These are phyloP conservation scores for Zychaea mexicana DNA, from an alignment of 371 early-diverging fungal species.

Conservation along the genomic window DNA sequence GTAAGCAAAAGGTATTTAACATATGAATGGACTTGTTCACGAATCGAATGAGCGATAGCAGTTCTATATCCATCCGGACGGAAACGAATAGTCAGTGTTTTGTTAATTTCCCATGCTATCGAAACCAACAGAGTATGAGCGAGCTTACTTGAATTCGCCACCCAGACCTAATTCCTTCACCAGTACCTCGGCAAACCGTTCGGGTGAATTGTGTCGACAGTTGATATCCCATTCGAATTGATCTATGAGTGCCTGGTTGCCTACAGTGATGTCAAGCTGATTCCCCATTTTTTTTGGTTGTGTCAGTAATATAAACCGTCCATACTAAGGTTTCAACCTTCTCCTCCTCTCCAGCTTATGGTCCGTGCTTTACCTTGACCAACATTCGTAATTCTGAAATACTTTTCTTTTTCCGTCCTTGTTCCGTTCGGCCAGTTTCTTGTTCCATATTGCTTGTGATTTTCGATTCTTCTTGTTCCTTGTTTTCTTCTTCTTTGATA, in stretches of 20 bases:
- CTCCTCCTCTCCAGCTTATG: too few species aligned
- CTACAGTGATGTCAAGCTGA: conserved; percentile 48
- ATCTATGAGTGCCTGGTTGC: conserved; percentile 79
- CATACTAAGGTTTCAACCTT: not conserved
- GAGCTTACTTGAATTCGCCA: conserved; percentile 79
- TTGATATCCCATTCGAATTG: conserved; percentile 94
- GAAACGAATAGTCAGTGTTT: too few species aligned
- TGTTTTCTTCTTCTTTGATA: conserved; percentile 6
- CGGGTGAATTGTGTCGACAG: conserved; percentile 74
- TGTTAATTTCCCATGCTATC: too few species aligned
- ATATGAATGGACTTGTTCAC: conserved; percentile 91
- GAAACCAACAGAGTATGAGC: too few species aligned
- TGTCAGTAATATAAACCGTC: too few species aligned
- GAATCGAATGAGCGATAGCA: conserved; percentile 89
- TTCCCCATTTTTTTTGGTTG: too few species aligned
- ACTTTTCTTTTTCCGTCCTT: conserved; percentile 16
- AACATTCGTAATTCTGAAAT: conserved; percentile 50
- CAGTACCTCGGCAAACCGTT: conserved; percentile 72
- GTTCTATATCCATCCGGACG: too few species aligned
- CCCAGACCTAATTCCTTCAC: conserved; percentile 70
- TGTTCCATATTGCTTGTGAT: too few species aligned
- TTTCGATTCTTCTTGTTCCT: conserved; percentile 3
- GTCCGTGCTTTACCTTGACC: conserved; percentile 66
- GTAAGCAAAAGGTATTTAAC: conserved; percentile 81
- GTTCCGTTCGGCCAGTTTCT: conserved; percentile 22